These are phyloP conservation scores for Aureobasidium mangrovei DNA, from an alignment of 2,329 filamentous ascomycete genomes.

Conservation along the genomic window DNA sequence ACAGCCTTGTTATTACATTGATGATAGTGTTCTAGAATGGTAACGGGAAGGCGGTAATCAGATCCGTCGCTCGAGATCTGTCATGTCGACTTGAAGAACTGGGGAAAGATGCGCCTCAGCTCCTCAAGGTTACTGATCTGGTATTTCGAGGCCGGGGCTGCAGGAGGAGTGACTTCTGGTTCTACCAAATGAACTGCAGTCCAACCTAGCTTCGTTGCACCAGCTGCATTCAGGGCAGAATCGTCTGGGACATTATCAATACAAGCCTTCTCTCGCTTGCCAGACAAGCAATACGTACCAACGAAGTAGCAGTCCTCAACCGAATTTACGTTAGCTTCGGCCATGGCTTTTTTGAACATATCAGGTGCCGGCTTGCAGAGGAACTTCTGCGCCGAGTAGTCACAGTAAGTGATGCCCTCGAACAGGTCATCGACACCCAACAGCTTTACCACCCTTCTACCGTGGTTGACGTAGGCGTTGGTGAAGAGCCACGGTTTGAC, in stretches of 20 bases:
- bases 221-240: slow-evolving; percentile 70
- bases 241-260: slow-evolving; percentile 55
- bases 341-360: slow-evolving; percentile 86
- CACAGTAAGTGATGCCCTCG: slow-evolving; percentile 90
- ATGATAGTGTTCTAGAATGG: too few species aligned
- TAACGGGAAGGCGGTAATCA: too few species aligned
- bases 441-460: slow-evolving; percentile 68
- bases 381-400: slow-evolving; percentile 66
- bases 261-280: too few species aligned
- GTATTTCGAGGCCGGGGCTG: slow-evolving; percentile 53
- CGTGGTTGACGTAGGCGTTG: slow-evolving; percentile 90
- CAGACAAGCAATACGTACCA: slow-evolving; percentile 47
- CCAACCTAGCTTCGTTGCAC: slow-evolving; percentile 76
- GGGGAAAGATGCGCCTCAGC: slow-evolving; percentile 65
- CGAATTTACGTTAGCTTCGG: slow-evolving; percentile 62
- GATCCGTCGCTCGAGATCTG: too few species aligned
- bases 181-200: slow-evolving; percentile 79
- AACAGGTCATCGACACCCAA: slow-evolving; percentile 81
- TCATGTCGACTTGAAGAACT: slow-evolving; percentile 60
- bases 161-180: slow-evolving; percentile 55
- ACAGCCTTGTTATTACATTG: too few species aligned
- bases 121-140: slow-evolving; percentile 71
- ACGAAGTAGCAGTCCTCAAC: slow-evolving; percentile 81
- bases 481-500: slow-evolving; percentile 91
- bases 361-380: slow-evolving; percentile 77